Evolutionary conservation across 257 asterid species (phyloP).

Genomic region (Solanum commersonii): DNA sequence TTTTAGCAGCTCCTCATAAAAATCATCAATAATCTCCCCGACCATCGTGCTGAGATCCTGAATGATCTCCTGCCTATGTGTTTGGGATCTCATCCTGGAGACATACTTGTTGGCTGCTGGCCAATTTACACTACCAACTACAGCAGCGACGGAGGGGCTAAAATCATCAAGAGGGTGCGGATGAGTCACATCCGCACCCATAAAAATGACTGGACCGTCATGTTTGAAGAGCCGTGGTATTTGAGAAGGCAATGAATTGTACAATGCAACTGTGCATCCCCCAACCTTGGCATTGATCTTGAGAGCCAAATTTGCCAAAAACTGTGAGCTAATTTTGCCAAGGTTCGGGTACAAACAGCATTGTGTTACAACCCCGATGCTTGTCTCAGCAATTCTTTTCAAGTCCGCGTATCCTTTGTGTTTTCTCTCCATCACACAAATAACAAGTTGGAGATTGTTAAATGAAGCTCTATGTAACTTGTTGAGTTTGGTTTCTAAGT

Average conservation of each 20-base stretch:
- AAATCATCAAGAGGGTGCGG: slow-evolving; percentile 88
- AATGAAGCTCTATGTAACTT: slow-evolving; percentile 46
- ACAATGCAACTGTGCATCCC: slow-evolving; percentile 84
- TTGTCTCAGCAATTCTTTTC: slow-evolving; percentile 83
- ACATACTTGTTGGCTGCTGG: slow-evolving; percentile 81
- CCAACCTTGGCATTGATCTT: slow-evolving; percentile 95
- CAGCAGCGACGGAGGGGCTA: slow-evolving; percentile 93
- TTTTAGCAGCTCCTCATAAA: slow-evolving; percentile 31
- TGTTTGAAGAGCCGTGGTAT: slow-evolving; percentile 61
- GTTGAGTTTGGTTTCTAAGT: slow-evolving; percentile 65
- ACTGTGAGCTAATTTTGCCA: slow-evolving; percentile 53
- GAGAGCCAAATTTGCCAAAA: slow-evolving; percentile 79
- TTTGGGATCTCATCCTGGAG: slow-evolving; percentile 87
- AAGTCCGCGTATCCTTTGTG: slow-evolving; percentile 94
- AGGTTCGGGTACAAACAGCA: slow-evolving; percentile 82
- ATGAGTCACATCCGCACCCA: slow-evolving; percentile 98
- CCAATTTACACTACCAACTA: slow-evolving; percentile 93
- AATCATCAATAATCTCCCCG: slow-evolving; percentile 61
- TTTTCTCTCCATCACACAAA: slow-evolving; percentile 91
- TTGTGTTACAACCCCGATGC: slow-evolving; percentile 71
- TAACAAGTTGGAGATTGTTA: slow-evolving; percentile 68
- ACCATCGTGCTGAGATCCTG: slow-evolving; percentile 70
- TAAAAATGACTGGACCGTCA: slow-evolving; percentile 69
- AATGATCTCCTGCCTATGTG: slow-evolving; percentile 80
- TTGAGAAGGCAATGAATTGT: slow-evolving; percentile 58